Evolutionary conservation across 2,329 filamentous ascomycete genomes (phyloP), one percentile per base, ranked within the genome.

Genomic region (Periconia sp.): DNA sequence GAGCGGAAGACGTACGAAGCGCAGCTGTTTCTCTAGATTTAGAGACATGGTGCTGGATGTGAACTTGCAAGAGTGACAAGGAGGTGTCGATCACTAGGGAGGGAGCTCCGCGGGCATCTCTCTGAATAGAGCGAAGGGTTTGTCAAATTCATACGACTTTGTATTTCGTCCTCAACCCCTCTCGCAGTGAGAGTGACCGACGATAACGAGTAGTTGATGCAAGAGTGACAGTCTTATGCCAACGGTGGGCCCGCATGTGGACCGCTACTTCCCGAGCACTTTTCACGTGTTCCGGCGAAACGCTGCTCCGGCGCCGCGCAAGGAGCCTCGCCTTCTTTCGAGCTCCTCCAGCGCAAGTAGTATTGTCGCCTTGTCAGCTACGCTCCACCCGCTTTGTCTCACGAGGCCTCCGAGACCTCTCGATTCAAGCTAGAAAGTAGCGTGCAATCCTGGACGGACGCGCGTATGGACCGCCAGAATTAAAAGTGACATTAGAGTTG

Each of bases 21-120:
- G 83, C 61, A 94, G 78, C 66, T 92, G 89, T 68, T 84, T 87
- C 75, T 94, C 89, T 38, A 94, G 80, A 63, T 92, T 86, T 63
- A 94, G 80, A 43, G 76, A 73, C 75, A 78, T 78, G 55, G 43
- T 64, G 57, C 52, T 56, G 47, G 52, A 60, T 64, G 57, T 52
- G 57, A 58, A 56, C 35, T 24, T 50, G 54, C 42, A 53, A 50
- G 53, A 48, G 48, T 49, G 54, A 63, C 55, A 59, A 58, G 53
- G 55, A 55, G 42, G 48, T 36, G 40, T 45, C 37, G 50, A 46
- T 49, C 50, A 57, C 40, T 48, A 57, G 38, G 18, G 21, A 19
- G 23, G 30, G 35, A 38, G 31, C 19, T 29, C 43, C 34, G 45
- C 48, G 54, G 43, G 50, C 65, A 69, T 68, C 40, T 61, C 63